Percentiles rank a stretch among this genome's conserved stretches.
These are phyloP conservation scores for Penicillium waksmanii DNA, from an alignment of 495 filamentous ascomycete genomes.

Conservation along the genomic window DNA sequence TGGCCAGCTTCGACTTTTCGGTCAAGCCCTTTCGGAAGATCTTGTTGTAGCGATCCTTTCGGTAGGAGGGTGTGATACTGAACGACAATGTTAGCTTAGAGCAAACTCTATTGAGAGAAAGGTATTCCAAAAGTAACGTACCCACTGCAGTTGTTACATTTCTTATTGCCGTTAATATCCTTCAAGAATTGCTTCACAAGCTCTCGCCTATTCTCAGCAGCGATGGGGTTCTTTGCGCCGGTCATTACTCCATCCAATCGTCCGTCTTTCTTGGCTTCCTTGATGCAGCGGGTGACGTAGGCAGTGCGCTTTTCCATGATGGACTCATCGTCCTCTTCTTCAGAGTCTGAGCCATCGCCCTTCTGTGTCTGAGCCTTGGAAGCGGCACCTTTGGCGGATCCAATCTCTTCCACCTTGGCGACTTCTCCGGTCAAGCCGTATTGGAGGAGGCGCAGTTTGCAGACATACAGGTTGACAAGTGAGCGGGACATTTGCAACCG, in stretches of 20 bases:
- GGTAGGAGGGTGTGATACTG: constrained; percentile 74
- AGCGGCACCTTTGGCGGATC: constrained; percentile 28
- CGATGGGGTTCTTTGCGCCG: constrained; percentile 77
- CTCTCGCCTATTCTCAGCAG: constrained; percentile 70
- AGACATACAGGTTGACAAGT: constrained; percentile 73
- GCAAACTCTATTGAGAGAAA: constrained; percentile 5
- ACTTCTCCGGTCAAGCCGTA: constrained; percentile 79
- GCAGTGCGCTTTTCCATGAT: constrained; percentile 67
- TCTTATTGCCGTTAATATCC: constrained; percentile 62
- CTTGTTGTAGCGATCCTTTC: constrained; percentile 86
- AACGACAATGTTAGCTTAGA: constrained; percentile 19
- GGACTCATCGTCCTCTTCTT: constrained; percentile 62
- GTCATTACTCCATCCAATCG: constrained; percentile 55
- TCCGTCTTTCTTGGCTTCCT: constrained; percentile 51
- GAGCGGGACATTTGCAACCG: constrained; percentile 73
- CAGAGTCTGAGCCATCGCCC: constrained; percentile 46
- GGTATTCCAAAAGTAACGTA: constrained; percentile 35
- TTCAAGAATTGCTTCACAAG: constrained; percentile 81
- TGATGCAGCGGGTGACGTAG: constrained; percentile 70
- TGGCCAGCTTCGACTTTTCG: constrained; percentile 70
- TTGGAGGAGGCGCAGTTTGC: constrained; percentile 85
- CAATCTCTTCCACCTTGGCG: constrained; percentile 65
- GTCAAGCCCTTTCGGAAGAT: constrained; percentile 85
- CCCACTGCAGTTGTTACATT: constrained; percentile 76
- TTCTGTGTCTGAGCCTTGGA: constrained; percentile 34